Percentiles rank a stretch among this genome's conserved stretches.
Conservation (phyloP, 176 grass and related monocot genomes). For the Musa troglodytarum region DNA sequence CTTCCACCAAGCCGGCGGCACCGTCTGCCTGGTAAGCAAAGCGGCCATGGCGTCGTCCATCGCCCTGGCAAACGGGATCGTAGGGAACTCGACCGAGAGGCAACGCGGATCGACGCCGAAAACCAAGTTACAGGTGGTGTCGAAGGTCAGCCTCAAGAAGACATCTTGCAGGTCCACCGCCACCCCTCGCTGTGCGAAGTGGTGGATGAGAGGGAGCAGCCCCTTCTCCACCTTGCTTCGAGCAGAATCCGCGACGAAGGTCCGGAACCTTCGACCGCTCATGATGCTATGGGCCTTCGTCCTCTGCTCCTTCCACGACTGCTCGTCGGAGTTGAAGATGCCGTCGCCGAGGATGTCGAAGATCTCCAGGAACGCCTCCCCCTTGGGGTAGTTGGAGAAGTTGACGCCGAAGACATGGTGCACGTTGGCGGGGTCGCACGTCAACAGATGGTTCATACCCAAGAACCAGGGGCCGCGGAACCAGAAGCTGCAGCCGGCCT, state of each 20-base stretch:
- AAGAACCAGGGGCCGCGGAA: constrained; percentile 9
- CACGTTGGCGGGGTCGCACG: constrained; percentile 2
- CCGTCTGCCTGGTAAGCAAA: background rate
- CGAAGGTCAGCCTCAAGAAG: constrained; percentile 13
- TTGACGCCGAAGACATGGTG: background rate
- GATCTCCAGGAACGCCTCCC: background rate
- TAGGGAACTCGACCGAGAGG: constrained; percentile 7
- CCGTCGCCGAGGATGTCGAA: constrained; percentile 15
- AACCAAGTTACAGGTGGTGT: background rate
- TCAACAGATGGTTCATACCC: background rate
- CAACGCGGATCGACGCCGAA: constrained; percentile 7
- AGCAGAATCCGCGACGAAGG: background rate
- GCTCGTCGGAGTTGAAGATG: constrained; percentile 6
- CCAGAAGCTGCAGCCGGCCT: background rate
- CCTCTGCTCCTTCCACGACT: background rate
- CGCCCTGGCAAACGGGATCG: background rate
- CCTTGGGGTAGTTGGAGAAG: constrained; percentile 11
- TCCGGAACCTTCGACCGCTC: background rate
- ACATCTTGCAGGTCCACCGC: constrained; percentile 8
- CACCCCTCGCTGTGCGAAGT: background rate
- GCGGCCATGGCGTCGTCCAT: constrained; percentile 5
- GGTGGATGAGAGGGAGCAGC: background rate
- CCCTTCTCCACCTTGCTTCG: constrained; percentile 4
- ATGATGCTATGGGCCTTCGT: background rate
- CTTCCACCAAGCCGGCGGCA: constrained; percentile 13